Conservation (phyloP, 371 early-diverging fungal genomes). For the Homolaphlyctis polyrhiza region DNA sequence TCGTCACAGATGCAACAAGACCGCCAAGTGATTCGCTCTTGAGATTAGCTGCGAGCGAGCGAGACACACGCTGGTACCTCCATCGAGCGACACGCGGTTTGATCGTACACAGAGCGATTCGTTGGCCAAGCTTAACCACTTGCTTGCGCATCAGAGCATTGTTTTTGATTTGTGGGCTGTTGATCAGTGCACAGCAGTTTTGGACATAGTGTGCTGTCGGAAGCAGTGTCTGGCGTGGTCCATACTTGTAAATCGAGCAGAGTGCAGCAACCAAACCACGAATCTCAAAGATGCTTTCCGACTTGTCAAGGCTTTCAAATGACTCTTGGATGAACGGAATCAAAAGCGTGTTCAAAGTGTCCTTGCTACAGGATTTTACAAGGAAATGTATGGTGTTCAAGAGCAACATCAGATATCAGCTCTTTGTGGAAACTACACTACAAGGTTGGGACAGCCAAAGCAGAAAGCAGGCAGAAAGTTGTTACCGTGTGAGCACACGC, state of each 20-base stretch:
- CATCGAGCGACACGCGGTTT: conserved; percentile 69
- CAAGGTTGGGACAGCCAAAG: conserved; percentile 7
- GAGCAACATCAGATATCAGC: too few relatives aligned
- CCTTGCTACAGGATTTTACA: conserved; percentile 3
- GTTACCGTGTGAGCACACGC: conserved; percentile 70
- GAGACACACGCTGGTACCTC: conserved; percentile 62
- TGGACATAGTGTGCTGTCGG: conserved; percentile 53
- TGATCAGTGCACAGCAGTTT: conserved; percentile 22
- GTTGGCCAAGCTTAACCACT: conserved; percentile 73
- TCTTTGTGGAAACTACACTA: conserved; percentile 3
- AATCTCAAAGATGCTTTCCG: conserved; percentile 42
- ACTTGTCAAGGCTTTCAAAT: conserved; percentile 29
- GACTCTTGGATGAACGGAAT: conserved; percentile 63
- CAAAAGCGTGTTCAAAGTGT: conserved; percentile 11
- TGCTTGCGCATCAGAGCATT: conserved; percentile 78
- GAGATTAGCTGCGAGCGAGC: neutral
- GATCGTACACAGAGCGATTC: conserved; percentile 70
- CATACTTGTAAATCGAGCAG: conserved; percentile 63
- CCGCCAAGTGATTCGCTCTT: neutral
- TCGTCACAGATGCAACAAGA: neutral
- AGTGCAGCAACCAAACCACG: conserved; percentile 63
- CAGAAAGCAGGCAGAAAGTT: too few relatives aligned
- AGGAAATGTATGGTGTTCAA: conserved; percentile 7
- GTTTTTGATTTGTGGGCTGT: conserved; percentile 33
- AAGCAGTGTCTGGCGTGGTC: conserved; percentile 58